Evolutionary conservation across 2,329 filamentous ascomycete species (phyloP).

Genomic region (Exophiala sp.): DNA sequence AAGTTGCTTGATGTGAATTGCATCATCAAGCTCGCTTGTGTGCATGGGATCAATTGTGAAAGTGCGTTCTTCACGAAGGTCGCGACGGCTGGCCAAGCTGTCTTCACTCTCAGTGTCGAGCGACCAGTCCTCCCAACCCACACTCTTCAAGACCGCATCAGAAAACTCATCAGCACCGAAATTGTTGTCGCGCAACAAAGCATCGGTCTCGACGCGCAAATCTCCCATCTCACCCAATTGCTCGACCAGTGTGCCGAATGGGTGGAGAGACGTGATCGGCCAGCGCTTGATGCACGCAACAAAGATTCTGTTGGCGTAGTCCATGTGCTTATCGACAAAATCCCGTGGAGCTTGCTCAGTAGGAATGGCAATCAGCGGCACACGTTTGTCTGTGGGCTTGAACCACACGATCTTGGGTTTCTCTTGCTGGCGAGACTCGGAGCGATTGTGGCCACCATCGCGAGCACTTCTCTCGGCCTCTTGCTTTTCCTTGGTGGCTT

Average conservation of each 20-base stretch:
- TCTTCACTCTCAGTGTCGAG: slow-evolving; percentile 77
- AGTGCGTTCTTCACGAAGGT: slow-evolving; percentile 81
- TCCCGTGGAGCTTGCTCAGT: slow-evolving; percentile 96
- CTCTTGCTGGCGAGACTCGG: slow-evolving; percentile 82
- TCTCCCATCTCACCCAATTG: slow-evolving; percentile 97
- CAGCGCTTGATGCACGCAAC: slow-evolving; percentile 99
- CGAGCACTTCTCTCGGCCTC: slow-evolving; percentile 91
- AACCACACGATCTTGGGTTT: slow-evolving; percentile 99
- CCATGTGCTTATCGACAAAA: slow-evolving; percentile 97
- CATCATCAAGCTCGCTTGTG: slow-evolving; percentile 83
- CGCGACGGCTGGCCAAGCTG: slow-evolving; percentile 69
- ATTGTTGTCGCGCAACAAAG: slow-evolving; percentile 95
- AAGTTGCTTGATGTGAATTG: slow-evolving; percentile 83
- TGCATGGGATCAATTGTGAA: slow-evolving; percentile 93
- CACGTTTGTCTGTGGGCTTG: slow-evolving; percentile 98
- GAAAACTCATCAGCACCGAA: slow-evolving; percentile 97
- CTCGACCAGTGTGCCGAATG: slow-evolving; percentile 95
- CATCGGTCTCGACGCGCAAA: slow-evolving; percentile 95
- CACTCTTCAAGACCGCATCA: slow-evolving; percentile 88
- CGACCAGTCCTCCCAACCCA: slow-evolving; percentile 89
- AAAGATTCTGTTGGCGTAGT: slow-evolving; percentile 96
- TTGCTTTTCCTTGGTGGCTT: slow-evolving; percentile 99
- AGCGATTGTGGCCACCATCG: slow-evolving; percentile 69
- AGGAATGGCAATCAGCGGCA: slow-evolving; percentile 94
- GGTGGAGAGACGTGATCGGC: slow-evolving; percentile 99